Percentiles rank a stretch among this genome's conserved stretches.
phyloP scores from a whole-genome alignment of 345 rosid species.

The Ricinus communis region DNA sequence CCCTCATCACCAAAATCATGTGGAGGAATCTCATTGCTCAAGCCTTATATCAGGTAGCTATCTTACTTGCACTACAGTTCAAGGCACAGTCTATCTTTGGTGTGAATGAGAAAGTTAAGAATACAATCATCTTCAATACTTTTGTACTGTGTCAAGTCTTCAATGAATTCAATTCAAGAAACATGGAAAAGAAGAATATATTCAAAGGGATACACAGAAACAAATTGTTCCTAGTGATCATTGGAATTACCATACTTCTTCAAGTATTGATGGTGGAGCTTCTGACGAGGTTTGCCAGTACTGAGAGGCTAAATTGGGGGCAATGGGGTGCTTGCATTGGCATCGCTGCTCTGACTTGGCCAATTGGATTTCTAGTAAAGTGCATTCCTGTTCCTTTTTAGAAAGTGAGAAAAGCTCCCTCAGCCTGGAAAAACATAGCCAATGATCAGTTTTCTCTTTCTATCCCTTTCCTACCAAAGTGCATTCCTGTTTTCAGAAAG shows the following conservation, averaged over 20 bases:
- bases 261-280: constrained; percentile 77
- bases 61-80: constrained; percentile 60
- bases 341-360: constrained; percentile 22
- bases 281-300: constrained; percentile 42
- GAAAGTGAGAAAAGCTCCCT: background rate
- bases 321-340: constrained; percentile 22
- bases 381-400: constrained; percentile 23
- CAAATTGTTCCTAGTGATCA: constrained; percentile 66
- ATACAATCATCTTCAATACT: constrained; percentile 82
- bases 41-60: constrained; percentile 42
- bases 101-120: constrained; percentile 47
- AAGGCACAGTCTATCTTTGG: constrained; percentile 53
- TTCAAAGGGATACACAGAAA: constrained; percentile 58
- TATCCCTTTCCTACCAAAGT: too few relatives aligned
- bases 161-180: constrained; percentile 71
- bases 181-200: constrained; percentile 66
- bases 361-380: constrained; percentile 19
- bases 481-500: too few relatives aligned
- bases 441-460: background rate
- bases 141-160: constrained; percentile 90
- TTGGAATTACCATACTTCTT: constrained; percentile 57
- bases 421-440: background rate
- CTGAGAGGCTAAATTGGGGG: constrained; percentile 19
- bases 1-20: constrained; percentile 19
- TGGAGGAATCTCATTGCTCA: constrained; percentile 22